Percentiles rank a stretch among this genome's conserved stretches.
phyloP scores from a whole-genome alignment of 2,329 filamentous ascomycete genomes.

The Phialemonium atrogriseum region DNA sequence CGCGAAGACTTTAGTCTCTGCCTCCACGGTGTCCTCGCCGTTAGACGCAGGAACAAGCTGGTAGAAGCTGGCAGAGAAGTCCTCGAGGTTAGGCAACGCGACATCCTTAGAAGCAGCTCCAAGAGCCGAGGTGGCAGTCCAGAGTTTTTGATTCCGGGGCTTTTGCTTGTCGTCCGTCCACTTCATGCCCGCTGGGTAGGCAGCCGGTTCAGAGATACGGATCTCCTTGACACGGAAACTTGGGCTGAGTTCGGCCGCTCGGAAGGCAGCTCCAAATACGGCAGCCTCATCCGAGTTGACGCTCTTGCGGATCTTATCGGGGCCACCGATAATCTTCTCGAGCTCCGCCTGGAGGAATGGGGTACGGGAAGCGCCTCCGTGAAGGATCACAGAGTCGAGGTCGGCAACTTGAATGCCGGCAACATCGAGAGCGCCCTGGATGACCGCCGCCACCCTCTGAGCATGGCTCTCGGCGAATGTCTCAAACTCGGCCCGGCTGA shows the following conservation, averaged over 20 bases:
- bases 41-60: conserved; percentile 53
- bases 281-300: conserved; percentile 97
- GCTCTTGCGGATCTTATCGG: conserved; percentile 79
- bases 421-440: conserved; percentile 65
- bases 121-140: conserved; percentile 66
- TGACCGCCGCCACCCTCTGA: conserved; percentile 57
- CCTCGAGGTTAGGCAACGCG: conserved; percentile 70
- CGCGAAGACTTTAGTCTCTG: conserved; percentile 57
- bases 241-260: conserved; percentile 83
- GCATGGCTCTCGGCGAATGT: conserved; percentile 61
- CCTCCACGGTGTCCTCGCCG: conserved; percentile 28
- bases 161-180: conserved; percentile 64
- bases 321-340: conserved; percentile 62
- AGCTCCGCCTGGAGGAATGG: conserved; percentile 90
- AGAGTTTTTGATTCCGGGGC: conserved; percentile 71
- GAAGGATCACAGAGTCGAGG: conserved; percentile 83
- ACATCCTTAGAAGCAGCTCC: conserved; percentile 75
- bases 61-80: conserved; percentile 73
- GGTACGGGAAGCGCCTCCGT: conserved; percentile 82
- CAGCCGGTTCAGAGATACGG: conserved; percentile 65
- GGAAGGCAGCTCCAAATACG: conserved; percentile 92
- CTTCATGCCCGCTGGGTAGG: conserved; percentile 67
- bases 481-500: conserved; percentile 75
- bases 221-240: conserved; percentile 99
- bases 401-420: conserved; percentile 68